phyloP scores from a whole-genome alignment of 2,329 filamentous ascomycete genomes.

The Lecanicillium sp. region DNA sequence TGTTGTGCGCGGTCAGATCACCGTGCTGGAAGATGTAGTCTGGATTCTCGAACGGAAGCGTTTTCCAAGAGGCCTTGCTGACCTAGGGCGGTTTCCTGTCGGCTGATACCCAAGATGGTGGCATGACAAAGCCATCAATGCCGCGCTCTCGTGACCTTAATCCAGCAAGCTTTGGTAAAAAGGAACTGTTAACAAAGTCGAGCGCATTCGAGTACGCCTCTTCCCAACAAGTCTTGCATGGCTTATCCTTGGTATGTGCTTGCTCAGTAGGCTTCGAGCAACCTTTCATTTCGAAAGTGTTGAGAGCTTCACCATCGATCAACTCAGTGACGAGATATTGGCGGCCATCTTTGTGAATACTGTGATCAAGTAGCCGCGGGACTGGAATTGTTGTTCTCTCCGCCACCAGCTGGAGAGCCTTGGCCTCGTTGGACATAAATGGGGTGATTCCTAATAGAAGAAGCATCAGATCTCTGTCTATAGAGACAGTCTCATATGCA shows the following conservation, averaged over 20 bases:
- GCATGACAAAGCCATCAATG: constrained; percentile 17
- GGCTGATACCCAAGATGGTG: constrained; percentile 13
- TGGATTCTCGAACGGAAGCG: constrained; percentile 6
- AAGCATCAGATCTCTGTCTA: neutral
- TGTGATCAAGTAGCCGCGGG: constrained; percentile 12
- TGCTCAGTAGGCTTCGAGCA: neutral
- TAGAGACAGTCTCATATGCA: neutral
- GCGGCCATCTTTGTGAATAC: constrained; percentile 12
- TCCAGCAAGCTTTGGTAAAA: constrained; percentile 13
- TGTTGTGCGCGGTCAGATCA: constrained; percentile 12
- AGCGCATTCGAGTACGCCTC: constrained; percentile 12
- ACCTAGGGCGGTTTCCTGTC: constrained; percentile 11
- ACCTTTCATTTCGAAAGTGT: neutral
- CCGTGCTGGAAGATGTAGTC: constrained; percentile 14
- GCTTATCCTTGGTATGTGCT: constrained; percentile 1
- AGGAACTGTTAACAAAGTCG: constrained; percentile 7
- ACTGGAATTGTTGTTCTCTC: constrained; percentile 15
- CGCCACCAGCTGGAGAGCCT: constrained; percentile 9
- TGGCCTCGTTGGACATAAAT: constrained; percentile 16
- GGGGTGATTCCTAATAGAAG: constrained; percentile 13
- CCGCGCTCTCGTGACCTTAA: constrained; percentile 12
- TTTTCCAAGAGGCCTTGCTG: constrained; percentile 8
- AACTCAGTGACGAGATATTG: constrained; percentile 13
- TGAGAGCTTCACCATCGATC: constrained; percentile 5
- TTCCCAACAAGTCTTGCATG: constrained; percentile 10